Percentiles rank a stretch among this genome's conserved stretches.
Conservation (phyloP, 2,329 filamentous ascomycete species). For the Monosporascus sp. region DNA sequence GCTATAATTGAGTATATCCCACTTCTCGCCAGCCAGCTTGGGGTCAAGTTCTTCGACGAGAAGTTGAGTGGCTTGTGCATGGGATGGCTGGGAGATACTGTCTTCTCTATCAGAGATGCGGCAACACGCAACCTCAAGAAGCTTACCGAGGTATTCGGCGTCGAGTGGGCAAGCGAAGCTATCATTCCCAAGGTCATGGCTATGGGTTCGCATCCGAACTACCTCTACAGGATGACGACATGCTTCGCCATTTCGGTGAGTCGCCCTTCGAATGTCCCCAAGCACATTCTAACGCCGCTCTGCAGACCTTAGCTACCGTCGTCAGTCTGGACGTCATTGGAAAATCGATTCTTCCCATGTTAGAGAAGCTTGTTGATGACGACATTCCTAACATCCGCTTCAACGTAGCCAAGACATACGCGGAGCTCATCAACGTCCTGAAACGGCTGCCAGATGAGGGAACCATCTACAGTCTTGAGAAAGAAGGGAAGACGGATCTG, state of each 20-base stretch:
- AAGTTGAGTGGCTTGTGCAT: slow-evolving; percentile 94
- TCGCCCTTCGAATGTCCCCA: slow-evolving; percentile 16
- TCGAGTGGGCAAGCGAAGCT: slow-evolving; percentile 93
- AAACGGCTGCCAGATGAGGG: slow-evolving; percentile 85
- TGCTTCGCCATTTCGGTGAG: slow-evolving; percentile 97
- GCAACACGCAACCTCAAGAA: slow-evolving; percentile 98
- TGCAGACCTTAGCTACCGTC: slow-evolving; percentile 84
- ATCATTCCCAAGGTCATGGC: slow-evolving; percentile 98
- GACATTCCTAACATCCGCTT: slow-evolving; percentile 99
- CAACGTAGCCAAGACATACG: slow-evolving; percentile 98
- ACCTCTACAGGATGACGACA: slow-evolving; percentile 99
- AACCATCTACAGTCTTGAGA: slow-evolving; percentile 79
- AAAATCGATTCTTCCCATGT: slow-evolving; percentile 88
- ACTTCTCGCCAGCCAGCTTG: slow-evolving; percentile 87
- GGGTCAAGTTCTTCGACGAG: slow-evolving; percentile 97
- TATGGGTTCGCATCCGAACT: slow-evolving; percentile 98
- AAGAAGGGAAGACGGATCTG: slow-evolving; percentile 55
- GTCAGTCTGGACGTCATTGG: slow-evolving; percentile 91
- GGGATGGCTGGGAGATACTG: slow-evolving; percentile 96
- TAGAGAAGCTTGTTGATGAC: slow-evolving; percentile 88
- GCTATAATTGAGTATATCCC: slow-evolving; percentile 99
- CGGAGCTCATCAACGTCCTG: slow-evolving; percentile 82
- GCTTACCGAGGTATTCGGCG: slow-evolving; percentile 95
- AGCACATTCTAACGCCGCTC: slow-evolving; percentile 8
- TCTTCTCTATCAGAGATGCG: slow-evolving; percentile 97